phyloP scores from a whole-genome alignment of 192 early-diverging fungal genomes.

The Polychytrium aggregatum region DNA sequence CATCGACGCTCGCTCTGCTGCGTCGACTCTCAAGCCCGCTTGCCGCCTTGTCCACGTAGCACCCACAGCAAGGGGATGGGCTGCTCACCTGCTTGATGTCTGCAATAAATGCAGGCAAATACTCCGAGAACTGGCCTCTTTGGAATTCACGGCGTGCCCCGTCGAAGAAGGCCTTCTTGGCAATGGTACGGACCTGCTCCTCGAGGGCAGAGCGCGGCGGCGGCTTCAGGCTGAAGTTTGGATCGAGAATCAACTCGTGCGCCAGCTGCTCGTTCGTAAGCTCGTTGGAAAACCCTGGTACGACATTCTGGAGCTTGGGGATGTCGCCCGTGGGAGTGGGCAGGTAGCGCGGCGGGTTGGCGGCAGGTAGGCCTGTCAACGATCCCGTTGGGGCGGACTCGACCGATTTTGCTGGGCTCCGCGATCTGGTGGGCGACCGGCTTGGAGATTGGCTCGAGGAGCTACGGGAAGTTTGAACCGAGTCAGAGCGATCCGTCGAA shows the following conservation, averaged over 20 bases:
- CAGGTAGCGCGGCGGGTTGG: too few species aligned
- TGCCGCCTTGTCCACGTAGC: too few species aligned
- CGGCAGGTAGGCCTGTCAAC: too few species aligned
- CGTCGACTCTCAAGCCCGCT: too few species aligned
- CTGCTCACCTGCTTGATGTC: too few species aligned
- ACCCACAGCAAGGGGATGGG: too few species aligned
- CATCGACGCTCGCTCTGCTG: too few species aligned
- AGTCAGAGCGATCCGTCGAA: constrained; percentile 11
- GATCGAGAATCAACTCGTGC: constrained; percentile 68
- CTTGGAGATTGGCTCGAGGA: not conserved
- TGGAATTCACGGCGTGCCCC: constrained; percentile 45
- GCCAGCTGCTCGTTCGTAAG: constrained; percentile 57
- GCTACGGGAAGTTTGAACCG: constrained; percentile 4
- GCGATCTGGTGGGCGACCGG: not conserved
- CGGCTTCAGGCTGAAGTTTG: constrained; percentile 51
- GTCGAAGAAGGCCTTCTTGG: constrained; percentile 65
- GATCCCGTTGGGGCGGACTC: too few species aligned
- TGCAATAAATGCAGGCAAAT: constrained; percentile 37
- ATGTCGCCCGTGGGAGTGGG: constrained; percentile 4
- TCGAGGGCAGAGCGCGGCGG: constrained; percentile 32
- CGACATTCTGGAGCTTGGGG: constrained; percentile 21
- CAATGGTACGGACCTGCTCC: constrained; percentile 41
- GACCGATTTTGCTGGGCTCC: not conserved
- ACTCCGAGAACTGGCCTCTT: constrained; percentile 26
- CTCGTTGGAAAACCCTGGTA: constrained; percentile 24